A percentile compares a stretch with the other conserved stretches of the same genome.
phyloP scores from a whole-genome alignment of 805 yeast genomes.

The Wickerhamiella kurtzmanii region DNA sequence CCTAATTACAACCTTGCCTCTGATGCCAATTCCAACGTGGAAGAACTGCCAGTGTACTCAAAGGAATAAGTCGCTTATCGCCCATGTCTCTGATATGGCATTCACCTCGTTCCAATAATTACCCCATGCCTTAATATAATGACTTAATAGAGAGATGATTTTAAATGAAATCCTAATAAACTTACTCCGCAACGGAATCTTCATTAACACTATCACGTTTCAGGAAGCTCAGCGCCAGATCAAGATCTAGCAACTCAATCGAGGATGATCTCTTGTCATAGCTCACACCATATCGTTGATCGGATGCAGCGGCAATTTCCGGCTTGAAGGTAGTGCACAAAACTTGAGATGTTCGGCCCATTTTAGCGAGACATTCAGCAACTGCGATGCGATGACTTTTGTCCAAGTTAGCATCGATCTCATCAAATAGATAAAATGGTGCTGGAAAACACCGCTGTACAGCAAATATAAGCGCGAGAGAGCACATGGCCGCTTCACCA shows the following conservation, averaged over 20 bases:
- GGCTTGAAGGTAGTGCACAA: constrained; percentile 93
- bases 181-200: too few species aligned
- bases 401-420: constrained; percentile 91
- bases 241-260: constrained; percentile 46
- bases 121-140: too few species aligned
- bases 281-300: constrained; percentile 75
- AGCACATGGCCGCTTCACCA: constrained; percentile 95
- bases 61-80: not conserved
- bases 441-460: constrained; percentile 94
- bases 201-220: too few species aligned
- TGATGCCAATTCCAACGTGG: not conserved
- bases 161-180: too few species aligned
- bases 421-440: constrained; percentile 91
- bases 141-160: too few species aligned
- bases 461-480: constrained; percentile 83
- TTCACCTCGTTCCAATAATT: not conserved
- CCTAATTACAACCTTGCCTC: not conserved
- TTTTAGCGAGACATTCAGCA: constrained; percentile 53
- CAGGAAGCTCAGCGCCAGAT: not conserved
- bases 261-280: constrained; percentile 71
- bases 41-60: not conserved
- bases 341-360: constrained; percentile 53
- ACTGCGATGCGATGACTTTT: constrained; percentile 82
- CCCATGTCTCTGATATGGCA: not conserved
- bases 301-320: constrained; percentile 79